Base-by-base conservation (phyloP, 495 filamentous ascomycete species). In the Pyrenula massariospora region DNA sequence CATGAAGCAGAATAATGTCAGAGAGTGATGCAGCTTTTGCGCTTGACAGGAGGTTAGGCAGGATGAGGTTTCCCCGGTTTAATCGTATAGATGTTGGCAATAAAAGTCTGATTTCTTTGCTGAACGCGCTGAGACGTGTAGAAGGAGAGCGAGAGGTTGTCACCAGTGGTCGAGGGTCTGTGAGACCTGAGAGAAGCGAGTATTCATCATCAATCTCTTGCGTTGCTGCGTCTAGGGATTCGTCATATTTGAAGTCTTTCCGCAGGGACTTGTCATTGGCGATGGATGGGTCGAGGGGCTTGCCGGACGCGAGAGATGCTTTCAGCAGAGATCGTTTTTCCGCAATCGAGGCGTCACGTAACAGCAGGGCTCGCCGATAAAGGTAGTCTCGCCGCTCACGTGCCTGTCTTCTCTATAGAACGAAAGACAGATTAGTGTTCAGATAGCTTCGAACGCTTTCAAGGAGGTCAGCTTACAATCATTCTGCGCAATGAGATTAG, bases 101-200 rank as follows among this genome's bases (percentile, higher is more conserved):
- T 10, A 99, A 77, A 11, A 99, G 72, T 25, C 93, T 80, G 24
- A 99, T 87, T 70, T 99, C 93, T 65, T 99, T 99, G n/a, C 88
- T 86, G 65, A 98, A 98, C 11, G 88, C 83, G 48, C 82, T 80
- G 2, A 97, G 79, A 48, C 91, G 82, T 50, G 88, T 86, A 50
- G 86, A 91, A 24, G 92, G 92, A 58, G 89, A 87, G 53, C 93
- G 80, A 51, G 87, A 90, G 2, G 94, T 97, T 11, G 92, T 96
- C 57, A 97, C 87, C n/a, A 95, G 78, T 12, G 92, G 83, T 54
- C 91, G 81, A 36, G 90, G 91, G 58, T 95, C 90, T 19, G 89
- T 80, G 56, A 95, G 79, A 22, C 91, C 91, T 42, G 84, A 89
- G 1, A 93, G 82, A 56, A 89, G 81, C 12, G 85, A 80, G 67